Conservation (phyloP, 2,329 filamentous ascomycete genomes). For the Fusarium guadeloupense region DNA sequence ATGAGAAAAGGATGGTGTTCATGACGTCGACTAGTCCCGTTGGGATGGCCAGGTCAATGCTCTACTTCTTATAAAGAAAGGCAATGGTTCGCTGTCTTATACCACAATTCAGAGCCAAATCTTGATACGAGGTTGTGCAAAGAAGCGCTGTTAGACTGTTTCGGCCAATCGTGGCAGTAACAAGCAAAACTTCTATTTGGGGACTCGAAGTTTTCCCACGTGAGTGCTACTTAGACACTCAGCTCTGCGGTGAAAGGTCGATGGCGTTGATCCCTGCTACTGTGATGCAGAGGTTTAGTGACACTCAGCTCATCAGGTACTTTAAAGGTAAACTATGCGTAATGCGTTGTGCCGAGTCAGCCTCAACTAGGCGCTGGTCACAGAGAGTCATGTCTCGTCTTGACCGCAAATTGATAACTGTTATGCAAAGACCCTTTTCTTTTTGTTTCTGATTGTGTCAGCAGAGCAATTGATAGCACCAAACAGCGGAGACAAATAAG, state of each 20-base stretch:
- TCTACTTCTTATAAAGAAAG: constrained; percentile 8
- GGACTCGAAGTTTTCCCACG: constrained; percentile 34
- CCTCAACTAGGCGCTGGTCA: constrained; percentile 19
- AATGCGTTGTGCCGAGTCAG: constrained; percentile 18
- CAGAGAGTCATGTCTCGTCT: constrained; percentile 26
- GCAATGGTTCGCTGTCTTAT: constrained; percentile 6
- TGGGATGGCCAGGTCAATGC: constrained; percentile 3
- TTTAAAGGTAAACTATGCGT: background rate
- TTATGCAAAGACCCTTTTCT: too few species aligned
- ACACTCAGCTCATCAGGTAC: constrained; percentile 18
- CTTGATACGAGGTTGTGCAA: constrained; percentile 32
- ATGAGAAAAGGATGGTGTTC: background rate
- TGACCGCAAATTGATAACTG: constrained; percentile 32
- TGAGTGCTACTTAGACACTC: constrained; percentile 32
- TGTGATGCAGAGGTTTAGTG: constrained; percentile 28
- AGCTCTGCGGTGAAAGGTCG: constrained; percentile 34
- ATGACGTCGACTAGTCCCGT: constrained; percentile 16
- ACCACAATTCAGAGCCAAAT: too few species aligned
- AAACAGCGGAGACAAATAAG: background rate
- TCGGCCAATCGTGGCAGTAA: constrained; percentile 23
- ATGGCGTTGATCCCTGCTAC: constrained; percentile 39
- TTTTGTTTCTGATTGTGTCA: constrained; percentile 25
- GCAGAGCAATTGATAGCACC: constrained; percentile 3
- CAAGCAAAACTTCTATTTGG: constrained; percentile 30
- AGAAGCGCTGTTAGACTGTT: constrained; percentile 7